Percentiles rank a stretch among this genome's conserved stretches.
These are phyloP conservation scores for Sugiyamaella valdiviana DNA, from an alignment of 805 yeast species.

Conservation along the genomic window DNA sequence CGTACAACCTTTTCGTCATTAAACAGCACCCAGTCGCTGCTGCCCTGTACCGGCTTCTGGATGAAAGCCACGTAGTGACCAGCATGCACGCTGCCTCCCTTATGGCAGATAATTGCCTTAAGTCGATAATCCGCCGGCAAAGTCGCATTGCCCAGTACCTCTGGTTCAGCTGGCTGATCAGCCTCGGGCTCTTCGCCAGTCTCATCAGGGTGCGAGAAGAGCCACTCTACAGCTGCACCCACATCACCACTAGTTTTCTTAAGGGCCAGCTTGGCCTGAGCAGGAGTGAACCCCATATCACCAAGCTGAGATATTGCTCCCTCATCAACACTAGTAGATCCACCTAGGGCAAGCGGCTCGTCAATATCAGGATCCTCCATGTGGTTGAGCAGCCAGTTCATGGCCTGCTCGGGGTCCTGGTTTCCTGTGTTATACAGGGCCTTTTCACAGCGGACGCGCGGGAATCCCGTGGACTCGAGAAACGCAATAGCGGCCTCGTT, in stretches of 20 bases:
- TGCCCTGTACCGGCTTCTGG: slow-evolving; percentile 37
- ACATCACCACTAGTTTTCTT: slow-evolving; percentile 50
- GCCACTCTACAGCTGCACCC: slow-evolving; percentile 85
- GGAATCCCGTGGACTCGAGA: slow-evolving; percentile 82
- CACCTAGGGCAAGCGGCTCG: slow-evolving; percentile 42
- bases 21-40: slow-evolving; percentile 62
- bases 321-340: slow-evolving; percentile 4
- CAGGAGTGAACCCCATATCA: slow-evolving; percentile 72
- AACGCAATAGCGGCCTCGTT: slow-evolving; percentile 46
- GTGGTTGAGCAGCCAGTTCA: slow-evolving; percentile 86
- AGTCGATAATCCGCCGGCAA: slow-evolving; percentile 42
- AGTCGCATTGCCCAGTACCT: slow-evolving; percentile 18
- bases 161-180: slow-evolving; percentile 10
- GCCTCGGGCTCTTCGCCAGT: slow-evolving; percentile 40
- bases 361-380: slow-evolving; percentile 82
- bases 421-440: slow-evolving; percentile 75
- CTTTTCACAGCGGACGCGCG: slow-evolving; percentile 53
- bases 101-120: slow-evolving; percentile 73
- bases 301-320: slow-evolving; percentile 40
- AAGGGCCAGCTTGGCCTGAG: slow-evolving; percentile 70
- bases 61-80: slow-evolving; percentile 88
- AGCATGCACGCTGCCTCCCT: slow-evolving; percentile 82
- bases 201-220: slow-evolving; percentile 72
- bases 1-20: slow-evolving; percentile 83
- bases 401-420: slow-evolving; percentile 56